Evolutionary conservation across 495 filamentous ascomycete genomes (phyloP).

Genomic region (Penicillium waksmanii): DNA sequence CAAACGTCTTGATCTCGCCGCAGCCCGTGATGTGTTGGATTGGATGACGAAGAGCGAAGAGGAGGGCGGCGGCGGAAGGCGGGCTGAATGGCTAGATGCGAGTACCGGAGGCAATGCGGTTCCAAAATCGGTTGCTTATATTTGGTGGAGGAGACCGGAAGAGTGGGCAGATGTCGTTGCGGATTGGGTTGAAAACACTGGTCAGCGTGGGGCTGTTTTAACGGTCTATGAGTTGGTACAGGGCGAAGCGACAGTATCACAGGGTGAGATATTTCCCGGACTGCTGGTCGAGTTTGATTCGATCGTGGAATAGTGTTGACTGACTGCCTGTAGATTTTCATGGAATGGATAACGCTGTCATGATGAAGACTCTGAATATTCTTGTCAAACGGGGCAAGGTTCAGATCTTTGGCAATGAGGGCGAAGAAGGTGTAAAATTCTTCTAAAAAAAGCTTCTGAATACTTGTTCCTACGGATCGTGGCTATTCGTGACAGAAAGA

Average conservation of each 20-base stretch:
- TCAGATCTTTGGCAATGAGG: slow-evolving; percentile 87
- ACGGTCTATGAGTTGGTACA: slow-evolving; percentile 77
- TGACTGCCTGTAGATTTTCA: slow-evolving; percentile 68
- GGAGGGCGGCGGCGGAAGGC: slow-evolving; percentile 54
- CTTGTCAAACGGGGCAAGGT: slow-evolving; percentile 89
- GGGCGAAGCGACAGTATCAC: slow-evolving; percentile 63
- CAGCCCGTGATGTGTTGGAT: slow-evolving; percentile 69
- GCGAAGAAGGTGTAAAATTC: slow-evolving; percentile 91
- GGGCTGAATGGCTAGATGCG: slow-evolving; percentile 70
- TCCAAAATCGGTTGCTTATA: slow-evolving; percentile 53
- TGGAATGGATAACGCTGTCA: slow-evolving; percentile 79
- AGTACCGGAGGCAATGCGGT: slow-evolving; percentile 14
- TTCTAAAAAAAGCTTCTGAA: slow-evolving; percentile 58
- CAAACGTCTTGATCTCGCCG: slow-evolving; percentile 61
- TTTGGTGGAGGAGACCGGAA: slow-evolving; percentile 72
- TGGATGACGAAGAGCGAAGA: slow-evolving; percentile 71
- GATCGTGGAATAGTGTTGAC: not conserved
- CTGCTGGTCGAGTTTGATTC: not conserved
- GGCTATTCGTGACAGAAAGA: slow-evolving; percentile 32
- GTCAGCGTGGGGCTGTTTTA: slow-evolving; percentile 72
- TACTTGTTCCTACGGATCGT: slow-evolving; percentile 16
- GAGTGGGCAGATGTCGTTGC: slow-evolving; percentile 71
- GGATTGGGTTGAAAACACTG: slow-evolving; percentile 73
- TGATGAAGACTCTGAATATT: slow-evolving; percentile 75
- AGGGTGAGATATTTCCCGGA: slow-evolving; percentile 50